Percentiles rank a stretch among this genome's conserved stretches.
Conservation (phyloP, 305 asterid species). For the Solanum aculeatissimum region DNA sequence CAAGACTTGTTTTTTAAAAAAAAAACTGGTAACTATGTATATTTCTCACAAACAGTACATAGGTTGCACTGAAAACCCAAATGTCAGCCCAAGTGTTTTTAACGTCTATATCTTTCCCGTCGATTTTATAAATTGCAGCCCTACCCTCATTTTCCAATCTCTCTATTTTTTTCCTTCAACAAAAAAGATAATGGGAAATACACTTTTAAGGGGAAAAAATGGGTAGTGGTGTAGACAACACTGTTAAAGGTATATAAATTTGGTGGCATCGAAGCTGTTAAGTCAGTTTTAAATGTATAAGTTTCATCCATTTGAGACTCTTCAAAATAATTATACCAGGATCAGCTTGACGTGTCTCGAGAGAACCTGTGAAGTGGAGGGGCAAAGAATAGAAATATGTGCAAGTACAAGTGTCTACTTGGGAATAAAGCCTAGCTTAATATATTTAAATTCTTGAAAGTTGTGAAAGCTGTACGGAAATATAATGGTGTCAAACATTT, state of each 20-base stretch:
- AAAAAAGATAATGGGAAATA: background rate
- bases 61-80: too few species aligned
- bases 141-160: background rate
- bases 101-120: background rate
- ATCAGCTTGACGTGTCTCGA: background rate
- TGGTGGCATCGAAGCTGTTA: background rate
- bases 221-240: background rate
- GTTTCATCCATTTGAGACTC: background rate
- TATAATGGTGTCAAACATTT: background rate
- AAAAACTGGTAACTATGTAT: too few species aligned
- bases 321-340: background rate
- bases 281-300: background rate
- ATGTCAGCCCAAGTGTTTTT: background rate
- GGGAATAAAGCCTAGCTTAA: background rate
- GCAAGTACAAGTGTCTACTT: background rate
- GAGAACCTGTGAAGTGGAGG: background rate
- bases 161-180: background rate
- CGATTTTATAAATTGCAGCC: background rate
- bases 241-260: background rate
- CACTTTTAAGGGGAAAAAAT: background rate
- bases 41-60: too few species aligned
- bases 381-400: background rate
- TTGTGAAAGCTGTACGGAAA: background rate
- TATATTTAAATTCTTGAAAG: background rate
- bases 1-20: background rate